Evolutionary conservation across 192 early-diverging fungal genomes (phyloP).

Genomic region (Coemansia javaensis): DNA sequence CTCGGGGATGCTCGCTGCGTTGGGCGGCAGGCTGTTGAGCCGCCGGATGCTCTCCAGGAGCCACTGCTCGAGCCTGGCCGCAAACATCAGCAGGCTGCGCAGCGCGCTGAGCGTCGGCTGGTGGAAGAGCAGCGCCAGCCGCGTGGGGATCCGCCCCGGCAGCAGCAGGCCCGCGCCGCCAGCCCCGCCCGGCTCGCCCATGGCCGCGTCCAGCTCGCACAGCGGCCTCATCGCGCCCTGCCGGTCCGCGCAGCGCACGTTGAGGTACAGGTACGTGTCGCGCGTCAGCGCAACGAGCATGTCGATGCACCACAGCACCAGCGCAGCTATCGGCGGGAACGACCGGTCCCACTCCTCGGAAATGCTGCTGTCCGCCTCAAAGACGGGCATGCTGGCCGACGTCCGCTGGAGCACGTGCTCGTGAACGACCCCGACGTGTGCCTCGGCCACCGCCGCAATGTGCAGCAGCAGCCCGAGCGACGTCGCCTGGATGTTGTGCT

Average conservation of each 20-base stretch:
- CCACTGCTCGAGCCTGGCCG: slow-evolving; percentile 19
- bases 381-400: slow-evolving; percentile 3
- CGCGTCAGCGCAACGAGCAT: slow-evolving; percentile 41
- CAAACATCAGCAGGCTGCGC: slow-evolving; percentile 41
- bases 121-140: slow-evolving; percentile 44
- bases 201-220: slow-evolving; percentile 23
- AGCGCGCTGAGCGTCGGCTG: slow-evolving; percentile 40
- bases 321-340: slow-evolving; percentile 36
- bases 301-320: slow-evolving; percentile 49
- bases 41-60: slow-evolving; percentile 29
- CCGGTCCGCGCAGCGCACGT: slow-evolving; percentile 37
- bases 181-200: not conserved
- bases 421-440: slow-evolving; percentile 35
- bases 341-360: slow-evolving; percentile 29
- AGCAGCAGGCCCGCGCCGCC: slow-evolving; percentile 13
- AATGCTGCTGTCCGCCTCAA: slow-evolving; percentile 17
- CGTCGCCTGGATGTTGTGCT: slow-evolving; percentile 45
- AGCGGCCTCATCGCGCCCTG: slow-evolving; percentile 30
- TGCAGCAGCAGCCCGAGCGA: slow-evolving; percentile 44
- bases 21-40: slow-evolving; percentile 28
- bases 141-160: slow-evolving; percentile 31
- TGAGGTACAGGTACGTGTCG: slow-evolving; percentile 43
- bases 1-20: slow-evolving; percentile 25
- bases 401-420: slow-evolving; percentile 25
- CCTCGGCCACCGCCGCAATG: slow-evolving; percentile 38